Percentiles rank a stretch among this genome's conserved stretches.
Conservation (phyloP, 352 stramenopile genomes). For the Saprolegnia diclina region DNA sequence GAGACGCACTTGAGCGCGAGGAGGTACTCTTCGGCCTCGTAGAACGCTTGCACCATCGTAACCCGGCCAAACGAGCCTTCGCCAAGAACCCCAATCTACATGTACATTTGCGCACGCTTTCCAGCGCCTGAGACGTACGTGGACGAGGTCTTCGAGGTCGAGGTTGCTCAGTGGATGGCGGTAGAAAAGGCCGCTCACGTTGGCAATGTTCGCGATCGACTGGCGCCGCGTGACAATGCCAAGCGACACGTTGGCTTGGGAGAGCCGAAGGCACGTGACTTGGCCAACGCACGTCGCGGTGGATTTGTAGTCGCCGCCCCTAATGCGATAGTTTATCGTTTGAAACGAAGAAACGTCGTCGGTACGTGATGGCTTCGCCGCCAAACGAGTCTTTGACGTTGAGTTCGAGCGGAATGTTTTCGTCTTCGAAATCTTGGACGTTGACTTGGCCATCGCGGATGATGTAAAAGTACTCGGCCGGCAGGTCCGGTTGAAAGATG, state of each 20-base stretch:
- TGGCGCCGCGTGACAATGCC: neutral
- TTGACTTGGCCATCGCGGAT: constrained; percentile 48
- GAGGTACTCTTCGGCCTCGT: constrained; percentile 51
- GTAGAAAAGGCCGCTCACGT: neutral
- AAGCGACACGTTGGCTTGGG: neutral
- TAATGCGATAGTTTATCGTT: neutral
- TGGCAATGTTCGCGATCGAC: neutral
- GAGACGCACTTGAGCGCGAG: constrained; percentile 91
- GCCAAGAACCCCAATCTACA: constrained; percentile 83
- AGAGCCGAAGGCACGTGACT: neutral
- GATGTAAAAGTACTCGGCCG: constrained; percentile 62
- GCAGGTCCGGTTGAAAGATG: constrained; percentile 50
- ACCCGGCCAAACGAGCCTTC: constrained; percentile 96
- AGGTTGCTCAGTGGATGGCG: constrained; percentile 31
- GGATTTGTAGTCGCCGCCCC: neutral
- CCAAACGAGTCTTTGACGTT: constrained; percentile 77
- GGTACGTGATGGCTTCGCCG: constrained; percentile 51
- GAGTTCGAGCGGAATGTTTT: constrained; percentile 42
- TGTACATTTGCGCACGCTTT: neutral
- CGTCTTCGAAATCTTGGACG: constrained; percentile 28
- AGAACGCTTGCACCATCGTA: constrained; percentile 77
- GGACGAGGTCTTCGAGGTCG: constrained; percentile 56
- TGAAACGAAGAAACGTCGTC: neutral
- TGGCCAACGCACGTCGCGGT: neutral
- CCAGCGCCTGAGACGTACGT: constrained; percentile 33